These are phyloP conservation scores for Hypoxylon cercidicola DNA, from an alignment of 495 filamentous ascomycete species.

Conservation along the genomic window DNA sequence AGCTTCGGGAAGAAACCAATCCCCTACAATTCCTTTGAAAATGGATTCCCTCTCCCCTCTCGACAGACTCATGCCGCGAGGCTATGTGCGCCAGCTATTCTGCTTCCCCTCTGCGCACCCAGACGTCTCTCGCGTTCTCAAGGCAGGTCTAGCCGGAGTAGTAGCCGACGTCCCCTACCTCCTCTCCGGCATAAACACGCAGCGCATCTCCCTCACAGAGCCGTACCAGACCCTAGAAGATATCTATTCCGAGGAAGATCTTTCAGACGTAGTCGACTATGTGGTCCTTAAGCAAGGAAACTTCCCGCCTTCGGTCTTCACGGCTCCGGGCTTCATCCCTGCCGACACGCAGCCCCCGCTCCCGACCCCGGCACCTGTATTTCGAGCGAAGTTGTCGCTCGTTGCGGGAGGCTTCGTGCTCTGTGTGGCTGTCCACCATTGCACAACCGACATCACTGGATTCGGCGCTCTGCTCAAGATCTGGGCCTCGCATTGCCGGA, in stretches of 20 bases:
- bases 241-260: slow-evolving; percentile 32
- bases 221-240: slow-evolving; percentile 34
- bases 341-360: slow-evolving; percentile 32
- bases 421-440: slow-evolving; percentile 44
- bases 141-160: slow-evolving; percentile 24
- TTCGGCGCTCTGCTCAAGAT: slow-evolving; percentile 43
- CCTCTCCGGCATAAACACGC: slow-evolving; percentile 36
- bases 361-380: slow-evolving; percentile 37
- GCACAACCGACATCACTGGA: slow-evolving; percentile 44
- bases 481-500: slow-evolving; percentile 43
- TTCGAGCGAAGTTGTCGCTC: slow-evolving; percentile 36
- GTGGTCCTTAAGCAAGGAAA: slow-evolving; percentile 21
- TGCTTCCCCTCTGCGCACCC: slow-evolving; percentile 41
- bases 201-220: slow-evolving; percentile 26
- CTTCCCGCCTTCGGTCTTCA: slow-evolving; percentile 40
- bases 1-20: no score
- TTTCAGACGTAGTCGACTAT: slow-evolving; percentile 36
- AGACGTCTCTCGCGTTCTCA: slow-evolving; percentile 19
- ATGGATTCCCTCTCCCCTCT: slow-evolving; percentile 36
- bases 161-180: slow-evolving; percentile 42
- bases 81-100: slow-evolving; percentile 43
- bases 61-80: slow-evolving; percentile 43
- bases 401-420: slow-evolving; percentile 39
- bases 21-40: not conserved
- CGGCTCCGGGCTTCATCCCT: slow-evolving; percentile 23